Conservation (phyloP, 2,329 filamentous ascomycete species). For the Endothia cerciana region DNA sequence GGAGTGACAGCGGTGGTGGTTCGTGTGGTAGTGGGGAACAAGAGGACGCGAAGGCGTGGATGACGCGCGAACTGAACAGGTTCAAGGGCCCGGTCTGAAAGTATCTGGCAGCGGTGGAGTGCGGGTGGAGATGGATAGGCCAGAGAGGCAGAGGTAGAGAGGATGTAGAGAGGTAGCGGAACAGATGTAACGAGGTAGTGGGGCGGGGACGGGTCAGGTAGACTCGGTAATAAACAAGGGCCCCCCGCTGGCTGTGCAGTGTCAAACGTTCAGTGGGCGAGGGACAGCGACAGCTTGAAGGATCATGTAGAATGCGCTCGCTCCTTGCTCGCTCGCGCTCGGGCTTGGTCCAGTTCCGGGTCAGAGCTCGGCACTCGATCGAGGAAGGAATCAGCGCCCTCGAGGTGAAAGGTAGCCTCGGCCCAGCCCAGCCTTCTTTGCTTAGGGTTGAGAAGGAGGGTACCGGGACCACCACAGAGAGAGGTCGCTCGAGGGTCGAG, state of each 20-base stretch:
- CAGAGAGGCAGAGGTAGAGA: constrained; percentile 12
- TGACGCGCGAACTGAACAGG: constrained; percentile 28
- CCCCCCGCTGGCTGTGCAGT: constrained; percentile 8
- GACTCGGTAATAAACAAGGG: constrained; percentile 12
- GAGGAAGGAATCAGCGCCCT: constrained; percentile 2
- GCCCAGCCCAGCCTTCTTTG: no score
- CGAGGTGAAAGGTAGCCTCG: no score
- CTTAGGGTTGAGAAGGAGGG: no score
- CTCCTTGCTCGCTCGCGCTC: background rate
- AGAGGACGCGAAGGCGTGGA: constrained; percentile 25
- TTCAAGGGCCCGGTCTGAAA: constrained; percentile 16
- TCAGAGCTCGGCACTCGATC: constrained; percentile 1
- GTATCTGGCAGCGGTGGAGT: constrained; percentile 14
- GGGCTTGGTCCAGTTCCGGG: constrained; percentile 3
- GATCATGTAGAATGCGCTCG: constrained; percentile 9
- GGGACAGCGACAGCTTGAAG: constrained; percentile 8
- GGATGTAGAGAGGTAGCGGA: constrained; percentile 22
- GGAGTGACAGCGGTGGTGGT: constrained; percentile 11
- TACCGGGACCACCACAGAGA: constrained; percentile 2
- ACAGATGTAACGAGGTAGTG: constrained; percentile 24
- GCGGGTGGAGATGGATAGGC: constrained; percentile 9
- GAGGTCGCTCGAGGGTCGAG: constrained; percentile 4
- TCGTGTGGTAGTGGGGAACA: constrained; percentile 11
- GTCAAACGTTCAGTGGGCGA: constrained; percentile 4
- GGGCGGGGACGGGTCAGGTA: constrained; percentile 18